A percentile compares a stretch with the other conserved stretches of the same genome.
phyloP scores from a whole-genome alignment of 495 filamentous ascomycete species.

The Penicillium roqueforti region DNA sequence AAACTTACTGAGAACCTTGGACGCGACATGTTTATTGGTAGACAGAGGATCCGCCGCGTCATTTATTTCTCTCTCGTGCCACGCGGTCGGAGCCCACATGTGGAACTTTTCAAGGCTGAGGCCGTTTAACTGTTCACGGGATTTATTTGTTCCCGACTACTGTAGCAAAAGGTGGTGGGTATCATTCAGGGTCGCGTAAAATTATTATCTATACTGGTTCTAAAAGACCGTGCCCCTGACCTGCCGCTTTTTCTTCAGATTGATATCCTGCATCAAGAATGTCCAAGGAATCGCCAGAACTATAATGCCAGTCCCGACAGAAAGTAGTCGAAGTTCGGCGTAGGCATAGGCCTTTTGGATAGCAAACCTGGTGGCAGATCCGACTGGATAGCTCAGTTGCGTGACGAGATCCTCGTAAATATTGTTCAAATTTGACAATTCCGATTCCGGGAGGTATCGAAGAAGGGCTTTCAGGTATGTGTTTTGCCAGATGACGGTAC shows the following conservation, averaged over 20 bases:
- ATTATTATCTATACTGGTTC: neutral
- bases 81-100: neutral
- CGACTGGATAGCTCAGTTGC: slow-evolving; percentile 49
- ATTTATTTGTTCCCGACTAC: no score
- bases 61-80: neutral
- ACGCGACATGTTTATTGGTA: neutral
- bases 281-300: slow-evolving; percentile 39
- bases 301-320: slow-evolving; percentile 42
- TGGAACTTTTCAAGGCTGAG: no score
- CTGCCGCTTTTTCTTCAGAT: slow-evolving; percentile 46
- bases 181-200: no score
- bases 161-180: no score
- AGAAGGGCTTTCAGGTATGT: slow-evolving; percentile 50
- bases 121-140: no score
- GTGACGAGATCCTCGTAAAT: slow-evolving; percentile 49
- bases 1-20: neutral
- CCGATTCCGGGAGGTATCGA: slow-evolving; percentile 49
- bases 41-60: neutral
- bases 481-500: slow-evolving; percentile 59
- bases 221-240: slow-evolving; percentile 12
- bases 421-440: slow-evolving; percentile 25
- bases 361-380: slow-evolving; percentile 43
- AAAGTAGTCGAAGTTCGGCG: slow-evolving; percentile 48
- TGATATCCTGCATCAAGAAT: slow-evolving; percentile 48
- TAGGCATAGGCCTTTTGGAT: slow-evolving; percentile 53